Conservation (phyloP, 306 rosid genomes). For the Astragalus glycyphyllos region DNA sequence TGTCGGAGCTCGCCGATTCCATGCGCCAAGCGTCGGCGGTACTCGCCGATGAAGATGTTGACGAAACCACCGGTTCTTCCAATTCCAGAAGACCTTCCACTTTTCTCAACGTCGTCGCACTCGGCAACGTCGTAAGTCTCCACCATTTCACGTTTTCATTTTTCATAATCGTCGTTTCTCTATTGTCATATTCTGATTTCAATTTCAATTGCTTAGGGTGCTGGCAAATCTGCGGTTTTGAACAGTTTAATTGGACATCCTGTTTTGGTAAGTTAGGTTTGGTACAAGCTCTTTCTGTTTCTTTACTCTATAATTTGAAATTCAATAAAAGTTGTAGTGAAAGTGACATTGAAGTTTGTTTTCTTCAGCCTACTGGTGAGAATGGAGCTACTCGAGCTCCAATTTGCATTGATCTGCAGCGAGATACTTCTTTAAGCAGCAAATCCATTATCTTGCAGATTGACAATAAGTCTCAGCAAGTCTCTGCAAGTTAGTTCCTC, state of each 20-base stretch:
- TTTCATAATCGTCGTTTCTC: neutral
- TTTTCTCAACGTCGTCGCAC: constrained; percentile 92
- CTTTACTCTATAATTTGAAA: neutral
- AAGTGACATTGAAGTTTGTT: constrained; percentile 33
- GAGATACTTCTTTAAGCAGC: constrained; percentile 88
- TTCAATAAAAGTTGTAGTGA: neutral
- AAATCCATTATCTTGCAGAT: constrained; percentile 91
- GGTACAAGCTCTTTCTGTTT: neutral
- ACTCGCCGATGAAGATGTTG: constrained; percentile 93
- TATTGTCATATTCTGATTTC: neutral
- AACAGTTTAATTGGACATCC: constrained; percentile 99
- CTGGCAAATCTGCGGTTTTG: constrained; percentile 93
- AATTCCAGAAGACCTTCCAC: constrained; percentile 78
- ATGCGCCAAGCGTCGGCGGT: constrained; percentile 91
- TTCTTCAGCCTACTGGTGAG: constrained; percentile 92
- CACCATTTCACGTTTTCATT: neutral
- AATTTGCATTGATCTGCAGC: constrained; percentile 86
- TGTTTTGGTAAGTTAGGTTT: constrained; percentile 71
- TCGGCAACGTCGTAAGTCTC: constrained; percentile 89
- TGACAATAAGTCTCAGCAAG: constrained; percentile 93
- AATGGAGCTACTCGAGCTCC: constrained; percentile 99
- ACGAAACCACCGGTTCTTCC: constrained; percentile 64
- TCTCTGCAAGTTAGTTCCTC: constrained; percentile 85
- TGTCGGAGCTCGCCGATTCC: constrained; percentile 80
- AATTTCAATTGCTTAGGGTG: constrained; percentile 60